Evolutionary conservation across 352 stramenopile species (phyloP), one percentile per base, ranked within the genome.

Genomic region (Paralagenidium karlingii): DNA sequence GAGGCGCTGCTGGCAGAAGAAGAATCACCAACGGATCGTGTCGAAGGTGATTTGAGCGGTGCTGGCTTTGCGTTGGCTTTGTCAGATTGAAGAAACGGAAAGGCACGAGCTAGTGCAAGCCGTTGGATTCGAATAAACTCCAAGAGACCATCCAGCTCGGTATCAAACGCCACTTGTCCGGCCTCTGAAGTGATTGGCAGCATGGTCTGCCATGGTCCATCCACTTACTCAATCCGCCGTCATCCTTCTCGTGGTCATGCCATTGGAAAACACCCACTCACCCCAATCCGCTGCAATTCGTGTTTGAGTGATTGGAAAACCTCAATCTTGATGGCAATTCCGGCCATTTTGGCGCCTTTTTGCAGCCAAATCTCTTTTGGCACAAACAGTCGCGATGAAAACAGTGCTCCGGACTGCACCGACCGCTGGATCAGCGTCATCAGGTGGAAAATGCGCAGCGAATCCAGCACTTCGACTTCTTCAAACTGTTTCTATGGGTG

Each of bases 291-390:
- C 49, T 86, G 67, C 6, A 86, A 53, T 0, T 54, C 64, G 24
- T 83, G 64, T 36, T 86, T 86, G 13, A 86, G 51, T 24, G 60
- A 51, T 37, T 82, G 67, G 27, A 83, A 78, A 8, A 69, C 46
- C 22, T 81, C 68, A 21, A 82, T 36, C 43, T 86, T 86, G 2
- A 80, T 34, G 1, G 69, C 41, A 13, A 83, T 43, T 2, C 73
- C 67, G 1, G 71, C 61, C 30, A 89, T 46, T 20, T 60, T 68
- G 13, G 84, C 73, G 8, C 57, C 63, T 24, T 86, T 62, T 42
- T 86, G 73, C 48, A 76, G 68, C 74, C 75, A 89, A 26, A 89
- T 82, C 33, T 89, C 71, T 24, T 82, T 82, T 12, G 75, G 71
- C 1, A 76, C 65, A 38, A 82, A 86, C 31, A 89, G 54, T 34